phyloP scores from a whole-genome alignment of 371 early-diverging fungal genomes.

The Rhizopus microsporus region DNA sequence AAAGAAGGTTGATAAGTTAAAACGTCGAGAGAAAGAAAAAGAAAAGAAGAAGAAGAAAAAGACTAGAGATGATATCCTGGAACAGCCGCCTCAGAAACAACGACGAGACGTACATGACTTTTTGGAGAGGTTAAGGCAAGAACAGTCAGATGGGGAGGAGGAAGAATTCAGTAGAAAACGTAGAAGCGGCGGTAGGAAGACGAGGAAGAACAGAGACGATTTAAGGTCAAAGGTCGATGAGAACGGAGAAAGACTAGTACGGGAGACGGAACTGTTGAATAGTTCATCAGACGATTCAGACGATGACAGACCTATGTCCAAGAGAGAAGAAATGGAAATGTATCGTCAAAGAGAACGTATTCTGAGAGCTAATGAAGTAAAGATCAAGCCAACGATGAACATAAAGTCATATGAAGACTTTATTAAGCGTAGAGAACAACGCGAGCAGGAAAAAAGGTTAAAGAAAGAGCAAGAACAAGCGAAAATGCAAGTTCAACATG shows the following conservation, averaged over 20 bases:
- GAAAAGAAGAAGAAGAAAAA: slow-evolving; percentile 12
- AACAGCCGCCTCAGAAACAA: not conserved
- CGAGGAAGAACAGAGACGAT: slow-evolving; percentile 2
- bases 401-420: slow-evolving; percentile 22
- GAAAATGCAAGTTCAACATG: not conserved
- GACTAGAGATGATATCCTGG: not conserved
- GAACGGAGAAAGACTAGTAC: slow-evolving; percentile 20
- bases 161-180: not conserved
- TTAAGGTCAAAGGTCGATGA: slow-evolving; percentile 12
- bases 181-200: not conserved
- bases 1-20: not conserved
- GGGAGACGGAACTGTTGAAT: slow-evolving; percentile 19
- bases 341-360: slow-evolving; percentile 19
- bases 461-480: not conserved
- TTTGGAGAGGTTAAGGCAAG: not conserved
- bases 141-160: slow-evolving; percentile 11
- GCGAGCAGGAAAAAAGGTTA: not conserved
- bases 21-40: slow-evolving; percentile 19
- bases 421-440: slow-evolving; percentile 8
- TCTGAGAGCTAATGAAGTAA: slow-evolving; percentile 12
- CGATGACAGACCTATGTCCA: slow-evolving; percentile 7
- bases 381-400: slow-evolving; percentile 14
- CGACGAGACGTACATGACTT: not conserved
- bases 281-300: slow-evolving; percentile 1
- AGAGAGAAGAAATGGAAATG: slow-evolving; percentile 23